Percentiles rank a stretch among this genome's conserved stretches.
Evolutionary conservation across 2,329 filamentous ascomycete genomes (phyloP).

Genomic region (Albophoma yamanashiensis): DNA sequence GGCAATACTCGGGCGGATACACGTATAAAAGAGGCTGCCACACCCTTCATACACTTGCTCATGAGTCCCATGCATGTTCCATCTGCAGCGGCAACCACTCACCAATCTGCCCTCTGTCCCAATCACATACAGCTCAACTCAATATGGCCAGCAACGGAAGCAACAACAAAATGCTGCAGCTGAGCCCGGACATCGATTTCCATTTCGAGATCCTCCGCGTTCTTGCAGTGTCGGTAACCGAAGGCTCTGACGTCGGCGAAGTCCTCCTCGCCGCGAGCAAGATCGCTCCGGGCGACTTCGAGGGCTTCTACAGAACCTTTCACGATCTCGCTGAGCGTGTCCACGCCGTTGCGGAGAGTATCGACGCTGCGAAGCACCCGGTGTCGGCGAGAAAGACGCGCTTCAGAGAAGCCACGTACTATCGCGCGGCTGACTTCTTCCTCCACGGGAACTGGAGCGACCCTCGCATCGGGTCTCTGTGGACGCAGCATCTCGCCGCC

Average conservation of each 20-base stretch:
- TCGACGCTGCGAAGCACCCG: conserved; percentile 9
- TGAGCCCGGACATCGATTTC: conserved; percentile 10
- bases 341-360: conserved; percentile 9
- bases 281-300: conserved; percentile 12
- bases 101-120: too few species aligned
- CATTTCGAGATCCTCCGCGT: conserved; percentile 13
- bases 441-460: conserved; percentile 28
- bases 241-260: conserved; percentile 15
- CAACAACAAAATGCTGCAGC: conserved; percentile 5
- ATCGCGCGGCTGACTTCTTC: conserved; percentile 29
- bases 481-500: conserved; percentile 21
- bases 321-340: conserved; percentile 10
- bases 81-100: background rate
- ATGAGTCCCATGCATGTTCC: background rate
- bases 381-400: conserved; percentile 13
- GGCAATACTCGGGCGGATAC: background rate
- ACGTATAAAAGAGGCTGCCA: background rate
- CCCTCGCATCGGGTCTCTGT: conserved; percentile 25
- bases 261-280: conserved; percentile 18
- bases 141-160: background rate
- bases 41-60: background rate
- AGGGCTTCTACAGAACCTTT: conserved; percentile 13
- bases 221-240: conserved; percentile 4
- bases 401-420: conserved; percentile 30
- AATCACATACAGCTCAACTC: background rate